Conservation (phyloP, 1,139 yeast genomes). For the Lodderomyces jiufengensis region DNA sequence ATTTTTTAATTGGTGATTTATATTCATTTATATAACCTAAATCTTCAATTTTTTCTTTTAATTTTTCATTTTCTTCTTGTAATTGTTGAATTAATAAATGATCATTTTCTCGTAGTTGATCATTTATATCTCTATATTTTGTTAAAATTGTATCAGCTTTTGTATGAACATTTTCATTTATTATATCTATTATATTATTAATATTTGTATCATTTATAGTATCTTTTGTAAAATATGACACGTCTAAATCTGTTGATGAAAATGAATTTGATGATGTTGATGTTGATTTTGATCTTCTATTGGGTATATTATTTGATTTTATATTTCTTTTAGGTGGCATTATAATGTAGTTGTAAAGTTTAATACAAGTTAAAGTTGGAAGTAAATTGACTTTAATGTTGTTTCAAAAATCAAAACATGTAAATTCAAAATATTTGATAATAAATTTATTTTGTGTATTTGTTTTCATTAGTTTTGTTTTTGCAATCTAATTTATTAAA, state of each 20-base stretch:
- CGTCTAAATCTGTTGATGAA: no score
- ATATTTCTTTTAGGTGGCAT: conserved; percentile 4
- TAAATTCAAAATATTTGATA: no score
- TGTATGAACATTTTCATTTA: conserved; percentile 33
- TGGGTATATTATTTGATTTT: neutral
- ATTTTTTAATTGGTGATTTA: conserved; percentile 38
- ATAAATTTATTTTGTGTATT: no score
- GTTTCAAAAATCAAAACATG: no score
- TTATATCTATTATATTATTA: conserved; percentile 27
- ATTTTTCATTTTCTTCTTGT: conserved; percentile 22
- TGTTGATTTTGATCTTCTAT: neutral
- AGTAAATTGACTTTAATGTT: no score
- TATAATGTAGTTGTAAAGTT: no score
- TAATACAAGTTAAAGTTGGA: no score
- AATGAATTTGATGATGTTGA: conserved; percentile 3
- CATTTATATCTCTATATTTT: conserved; percentile 26
- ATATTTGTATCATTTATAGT: conserved; percentile 28
- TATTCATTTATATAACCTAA: conserved; percentile 11
- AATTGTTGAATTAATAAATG: conserved; percentile 26
- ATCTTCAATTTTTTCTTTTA: conserved; percentile 26
- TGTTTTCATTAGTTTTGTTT: no score
- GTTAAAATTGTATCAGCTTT: conserved; percentile 34
- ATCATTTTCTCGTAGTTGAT: conserved; percentile 27
- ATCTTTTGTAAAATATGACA: conserved; percentile 25
- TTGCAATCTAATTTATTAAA: no score